A percentile compares a stretch with the other conserved stretches of the same genome.
These are phyloP conservation scores for Eremochloa ophiuroides DNA, from an alignment of 176 grass and related monocot genomes.

Conservation along the genomic window DNA sequence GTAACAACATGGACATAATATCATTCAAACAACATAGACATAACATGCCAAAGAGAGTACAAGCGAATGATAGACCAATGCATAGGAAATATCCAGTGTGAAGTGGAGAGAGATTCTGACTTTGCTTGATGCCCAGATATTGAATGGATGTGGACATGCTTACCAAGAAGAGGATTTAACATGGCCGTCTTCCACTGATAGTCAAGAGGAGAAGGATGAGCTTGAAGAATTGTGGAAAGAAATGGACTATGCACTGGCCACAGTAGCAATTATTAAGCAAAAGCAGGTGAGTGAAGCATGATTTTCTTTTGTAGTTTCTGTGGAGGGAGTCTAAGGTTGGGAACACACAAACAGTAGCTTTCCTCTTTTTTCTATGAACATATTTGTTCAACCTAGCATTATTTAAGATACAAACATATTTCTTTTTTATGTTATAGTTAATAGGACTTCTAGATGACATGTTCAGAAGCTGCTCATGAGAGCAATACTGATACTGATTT, in stretches of 20 bases:
- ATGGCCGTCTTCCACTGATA: conserved; percentile 48
- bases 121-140: conserved; percentile 20
- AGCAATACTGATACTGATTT: conserved; percentile 22
- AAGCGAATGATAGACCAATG: conserved; percentile 65
- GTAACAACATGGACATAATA: conserved; percentile 49
- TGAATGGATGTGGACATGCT: background rate
- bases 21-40: conserved; percentile 32
- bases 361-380: background rate
- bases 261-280: conserved; percentile 60
- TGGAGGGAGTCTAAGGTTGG: conserved; percentile 15
- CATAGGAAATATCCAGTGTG: conserved; percentile 62
- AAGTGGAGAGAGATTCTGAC: conserved; percentile 54
- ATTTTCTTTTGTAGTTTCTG: background rate
- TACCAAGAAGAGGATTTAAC: conserved; percentile 63
- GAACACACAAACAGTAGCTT: conserved; percentile 2
- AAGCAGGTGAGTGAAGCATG: conserved; percentile 43
- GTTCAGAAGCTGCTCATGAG: conserved; percentile 25
- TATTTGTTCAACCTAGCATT: conserved; percentile 7
- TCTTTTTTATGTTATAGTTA: background rate
- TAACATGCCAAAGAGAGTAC: conserved; percentile 38
- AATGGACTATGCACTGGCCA: conserved; percentile 71
- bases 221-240: conserved; percentile 78
- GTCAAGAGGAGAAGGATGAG: conserved; percentile 53
- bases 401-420: background rate
- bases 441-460: conserved; percentile 37